Percentiles rank a stretch among this genome's conserved stretches.
phyloP scores from a whole-genome alignment of 495 filamentous ascomycete species.

The Tuber brumale region DNA sequence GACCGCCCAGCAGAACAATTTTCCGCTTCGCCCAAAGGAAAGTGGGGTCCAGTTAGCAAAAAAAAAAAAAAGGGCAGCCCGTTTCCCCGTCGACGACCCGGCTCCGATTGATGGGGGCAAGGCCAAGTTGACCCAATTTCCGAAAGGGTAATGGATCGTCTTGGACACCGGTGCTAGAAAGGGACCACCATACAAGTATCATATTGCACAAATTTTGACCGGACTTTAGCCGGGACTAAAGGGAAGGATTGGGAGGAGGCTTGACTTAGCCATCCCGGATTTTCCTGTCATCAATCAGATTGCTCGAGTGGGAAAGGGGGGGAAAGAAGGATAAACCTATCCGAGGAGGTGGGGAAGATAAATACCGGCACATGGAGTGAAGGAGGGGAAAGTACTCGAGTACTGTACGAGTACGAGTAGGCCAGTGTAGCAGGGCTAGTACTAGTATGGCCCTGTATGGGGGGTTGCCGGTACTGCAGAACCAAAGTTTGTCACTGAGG shows the following conservation, averaged over 20 bases:
- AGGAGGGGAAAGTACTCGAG: background rate
- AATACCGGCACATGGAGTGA: background rate
- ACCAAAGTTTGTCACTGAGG: background rate
- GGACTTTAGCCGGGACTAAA: background rate
- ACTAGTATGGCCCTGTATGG: no score
- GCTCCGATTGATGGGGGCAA: background rate
- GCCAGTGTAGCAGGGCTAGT: background rate
- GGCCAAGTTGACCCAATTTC: background rate
- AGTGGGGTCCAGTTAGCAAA: constrained; percentile 28
- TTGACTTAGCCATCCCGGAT: background rate
- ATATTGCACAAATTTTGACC: background rate
- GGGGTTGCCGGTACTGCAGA: background rate
- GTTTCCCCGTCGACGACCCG: constrained; percentile 35
- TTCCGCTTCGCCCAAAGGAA: constrained; percentile 31
- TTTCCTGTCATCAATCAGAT: background rate
- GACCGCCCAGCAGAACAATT: constrained; percentile 34
- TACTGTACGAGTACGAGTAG: no score
- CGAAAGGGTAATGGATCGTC: background rate
- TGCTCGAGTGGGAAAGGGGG: background rate
- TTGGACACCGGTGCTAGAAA: background rate
- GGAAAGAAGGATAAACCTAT: background rate
- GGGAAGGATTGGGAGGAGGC: background rate
- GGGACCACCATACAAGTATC: background rate
- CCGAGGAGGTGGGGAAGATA: background rate
- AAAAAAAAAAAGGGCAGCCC: constrained; percentile 11